Evolutionary conservation across 2,329 filamentous ascomycete genomes (phyloP).

Genomic region (Cyanodermella asteris): DNA sequence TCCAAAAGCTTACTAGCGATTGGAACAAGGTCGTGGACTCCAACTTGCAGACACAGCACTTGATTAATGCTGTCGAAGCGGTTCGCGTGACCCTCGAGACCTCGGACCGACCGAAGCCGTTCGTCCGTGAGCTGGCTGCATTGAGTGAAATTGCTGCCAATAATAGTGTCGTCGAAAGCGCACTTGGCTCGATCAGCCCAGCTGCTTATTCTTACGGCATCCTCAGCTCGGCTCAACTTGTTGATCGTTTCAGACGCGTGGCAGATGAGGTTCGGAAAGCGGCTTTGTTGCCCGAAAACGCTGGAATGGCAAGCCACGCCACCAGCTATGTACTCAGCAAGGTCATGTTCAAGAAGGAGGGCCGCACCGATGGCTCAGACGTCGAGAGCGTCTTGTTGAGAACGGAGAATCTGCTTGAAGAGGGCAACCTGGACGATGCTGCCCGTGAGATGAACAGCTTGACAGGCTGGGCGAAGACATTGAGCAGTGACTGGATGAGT

Average conservation of each 20-base stretch:
- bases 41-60: slow-evolving; percentile 84
- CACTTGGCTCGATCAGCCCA: slow-evolving; percentile 91
- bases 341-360: slow-evolving; percentile 88
- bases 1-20: slow-evolving; percentile 68
- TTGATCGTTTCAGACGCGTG: slow-evolving; percentile 89
- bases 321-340: slow-evolving; percentile 80
- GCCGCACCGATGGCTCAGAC: slow-evolving; percentile 60
- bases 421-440: slow-evolving; percentile 77
- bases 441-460: slow-evolving; percentile 89
- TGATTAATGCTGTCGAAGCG: slow-evolving; percentile 87
- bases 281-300: slow-evolving; percentile 73
- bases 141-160: slow-evolving; percentile 77
- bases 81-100: slow-evolving; percentile 67
- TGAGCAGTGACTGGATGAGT: slow-evolving; percentile 81
- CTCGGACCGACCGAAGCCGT: slow-evolving; percentile 53
- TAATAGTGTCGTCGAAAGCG: slow-evolving; percentile 71
- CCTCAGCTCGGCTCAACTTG: slow-evolving; percentile 59
- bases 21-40: slow-evolving; percentile 82
- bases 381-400: slow-evolving; percentile 84
- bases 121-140: slow-evolving; percentile 79
- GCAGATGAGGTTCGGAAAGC: slow-evolving; percentile 87
- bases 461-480: slow-evolving; percentile 81
- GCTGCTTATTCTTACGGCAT: slow-evolving; percentile 82
- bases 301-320: slow-evolving; percentile 82
- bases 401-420: slow-evolving; percentile 75